Evolutionary conservation across 148 eudicot species (phyloP), one percentile per base, ranked within the genome.

Genomic region (Fagopyrum tataricum): DNA sequence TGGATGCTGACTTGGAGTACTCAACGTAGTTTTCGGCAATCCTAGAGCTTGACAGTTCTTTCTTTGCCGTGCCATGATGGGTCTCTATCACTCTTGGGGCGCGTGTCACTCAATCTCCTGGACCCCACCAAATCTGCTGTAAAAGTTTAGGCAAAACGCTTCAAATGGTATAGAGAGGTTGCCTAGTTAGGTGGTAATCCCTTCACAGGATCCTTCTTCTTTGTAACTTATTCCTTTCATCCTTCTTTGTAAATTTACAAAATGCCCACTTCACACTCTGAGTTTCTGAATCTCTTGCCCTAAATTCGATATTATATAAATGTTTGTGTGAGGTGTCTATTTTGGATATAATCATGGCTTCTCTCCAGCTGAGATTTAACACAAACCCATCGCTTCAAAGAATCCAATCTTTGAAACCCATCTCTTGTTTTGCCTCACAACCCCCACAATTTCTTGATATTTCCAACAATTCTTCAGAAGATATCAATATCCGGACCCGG

Each of bases 371-470:
- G 52, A 70, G 26, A 4, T 43, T 46, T 6, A 70, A 43, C 72
- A 70, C 72, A 43, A 70, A 70, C 72, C 72, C 72, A 43, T 70
- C 52, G 1, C 49, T 68, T 13, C 51, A 70, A 70, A 70, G 15
- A 18, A 42, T 4, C 52, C 44, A 46, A 46, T 67, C 71, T 2
- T 20, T 44, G 15, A 70, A 70, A 44, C 72, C 72, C 72, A 70
- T 70, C 37, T 70, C 72, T 23, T 70, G 14, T 46, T 18, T 21
- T 14, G 52, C 31, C 72, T 70, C 52, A 9, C 5, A 41, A 41
- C 4, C 72, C 72, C 52, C 72, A 18, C 70, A 31, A 31, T 66
- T 66, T 40, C n/a, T 66, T 66, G 70, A 66, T 7, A 31, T 31
- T 66, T 13, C 70, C 70, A 66, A 12, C 44, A 31, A 6, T 23